These are phyloP conservation scores for Hyaloraphidium curvatum DNA, from an alignment of 192 early-diverging fungal species.

Conservation along the genomic window DNA sequence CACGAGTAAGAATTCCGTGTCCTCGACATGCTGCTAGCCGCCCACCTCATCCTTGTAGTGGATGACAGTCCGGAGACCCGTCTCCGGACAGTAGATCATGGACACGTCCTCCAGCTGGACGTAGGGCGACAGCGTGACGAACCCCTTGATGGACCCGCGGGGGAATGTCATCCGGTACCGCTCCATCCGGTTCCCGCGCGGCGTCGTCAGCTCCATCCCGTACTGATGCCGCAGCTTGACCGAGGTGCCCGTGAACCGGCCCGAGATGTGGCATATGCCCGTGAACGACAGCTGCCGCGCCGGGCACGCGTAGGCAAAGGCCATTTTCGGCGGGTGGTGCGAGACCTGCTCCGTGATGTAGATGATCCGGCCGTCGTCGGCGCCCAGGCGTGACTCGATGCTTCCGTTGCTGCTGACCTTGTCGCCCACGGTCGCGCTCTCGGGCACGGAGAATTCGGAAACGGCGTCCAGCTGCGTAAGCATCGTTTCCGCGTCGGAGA, in stretches of 20 bases:
- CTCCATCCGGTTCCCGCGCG: slow-evolving; percentile 18
- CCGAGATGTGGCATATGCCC: slow-evolving; percentile 52
- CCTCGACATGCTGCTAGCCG: too few species aligned
- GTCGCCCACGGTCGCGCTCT: slow-evolving; percentile 15
- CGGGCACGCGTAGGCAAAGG: slow-evolving; percentile 39
- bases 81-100: slow-evolving; percentile 39
- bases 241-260: slow-evolving; percentile 53
- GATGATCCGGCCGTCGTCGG: slow-evolving; percentile 17
- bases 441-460: slow-evolving; percentile 17
- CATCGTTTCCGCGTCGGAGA: slow-evolving; percentile 5
- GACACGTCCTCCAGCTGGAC: slow-evolving; percentile 36
- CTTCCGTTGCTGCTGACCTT: too few species aligned
- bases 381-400: slow-evolving; percentile 4
- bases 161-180: slow-evolving; percentile 46
- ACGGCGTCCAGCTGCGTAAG: too few species aligned
- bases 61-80: slow-evolving; percentile 34
- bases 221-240: background rate
- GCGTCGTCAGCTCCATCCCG: background rate
- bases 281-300: slow-evolving; percentile 12
- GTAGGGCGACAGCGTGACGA: slow-evolving; percentile 41
- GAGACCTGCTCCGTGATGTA: slow-evolving; percentile 44
- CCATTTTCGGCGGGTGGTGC: slow-evolving; percentile 37
- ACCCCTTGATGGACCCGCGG: slow-evolving; percentile 41
- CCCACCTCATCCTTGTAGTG: slow-evolving; percentile 50
- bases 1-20: too few species aligned